Evolutionary conservation across 2,329 filamentous ascomycete species (phyloP), one percentile per base, ranked within the genome.

Genomic region (Monosporascus ibericus): DNA sequence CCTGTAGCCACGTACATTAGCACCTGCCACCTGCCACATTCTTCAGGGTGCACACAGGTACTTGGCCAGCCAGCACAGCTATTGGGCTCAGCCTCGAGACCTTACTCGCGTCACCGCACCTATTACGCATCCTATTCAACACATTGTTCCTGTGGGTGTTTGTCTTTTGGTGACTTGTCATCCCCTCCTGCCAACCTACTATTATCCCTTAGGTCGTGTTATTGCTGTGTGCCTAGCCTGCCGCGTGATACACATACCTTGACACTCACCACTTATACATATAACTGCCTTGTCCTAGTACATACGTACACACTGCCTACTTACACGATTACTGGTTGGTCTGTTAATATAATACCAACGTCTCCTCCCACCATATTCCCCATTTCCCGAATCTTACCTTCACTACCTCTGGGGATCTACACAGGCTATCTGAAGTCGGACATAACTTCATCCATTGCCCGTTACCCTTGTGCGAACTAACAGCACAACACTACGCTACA

Each of bases 221-320:
- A 59, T 63, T 38, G 24, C 44, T 25, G n/a, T 42, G 20, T 8
- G 38, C 27, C 46, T 47, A 60, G 61, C 64, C 57, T 56, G 61
- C 65, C 65, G 61, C 59, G 63, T 65, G 65, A 67, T 65, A 66
- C 61, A 62, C 50, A 50, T 55, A 55, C 47, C 54, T 40, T 18
- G 24, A 50, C 51, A 56, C 52, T 20, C 51, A 54, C 51, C 55
- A 49, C 47, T 38, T 30, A 50, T 42, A 44, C 38, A 11, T 11
- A 40, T 5, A 14, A 40, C 34, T 39, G 27, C 18, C 38, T 34
- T 46, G 48, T 24, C 25, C 47, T 52, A 52, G 44, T 50, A 42
- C 48, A 53, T 44, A 50, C 44, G 30, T 27, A 18, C 53, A 51
- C 56, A 50, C 51, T 49, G 11, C 47, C 46, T 50, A 49, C 52